phyloP scores from a whole-genome alignment of 2,329 filamentous ascomycete genomes.

The Ophiocordyceps camponoti-leonardi region DNA sequence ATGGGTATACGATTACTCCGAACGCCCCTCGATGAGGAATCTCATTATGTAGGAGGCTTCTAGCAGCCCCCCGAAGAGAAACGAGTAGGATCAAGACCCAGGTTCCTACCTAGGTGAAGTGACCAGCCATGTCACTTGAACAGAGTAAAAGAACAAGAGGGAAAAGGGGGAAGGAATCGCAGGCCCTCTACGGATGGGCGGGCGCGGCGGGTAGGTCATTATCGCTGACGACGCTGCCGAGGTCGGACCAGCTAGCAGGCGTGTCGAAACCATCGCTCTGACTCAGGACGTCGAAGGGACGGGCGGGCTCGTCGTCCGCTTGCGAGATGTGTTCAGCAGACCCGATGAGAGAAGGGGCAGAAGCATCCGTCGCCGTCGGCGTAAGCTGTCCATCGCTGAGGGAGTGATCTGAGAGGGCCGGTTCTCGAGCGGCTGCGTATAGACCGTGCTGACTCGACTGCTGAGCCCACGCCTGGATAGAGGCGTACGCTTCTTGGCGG shows the following conservation, averaged over 20 bases:
- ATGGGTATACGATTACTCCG: background rate
- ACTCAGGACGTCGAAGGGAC: constrained; percentile 38
- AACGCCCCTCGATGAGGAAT: background rate
- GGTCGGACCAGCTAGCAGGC: constrained; percentile 46
- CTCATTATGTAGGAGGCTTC: background rate
- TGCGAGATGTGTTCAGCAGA: constrained; percentile 29
- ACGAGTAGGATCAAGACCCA: background rate
- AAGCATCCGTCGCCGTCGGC: constrained; percentile 35
- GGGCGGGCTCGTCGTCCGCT: constrained; percentile 17
- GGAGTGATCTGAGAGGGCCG: constrained; percentile 28
- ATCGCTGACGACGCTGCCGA: constrained; percentile 45
- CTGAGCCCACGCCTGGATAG: constrained; percentile 49
- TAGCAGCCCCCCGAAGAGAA: background rate
- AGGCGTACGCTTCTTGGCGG: constrained; percentile 32
- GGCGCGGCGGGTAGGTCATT: constrained; percentile 20
- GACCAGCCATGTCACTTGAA: background rate
- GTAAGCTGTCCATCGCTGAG: constrained; percentile 37
- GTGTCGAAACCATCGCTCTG: constrained; percentile 42
- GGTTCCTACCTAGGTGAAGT: background rate
- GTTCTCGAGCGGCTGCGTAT: constrained; percentile 45
- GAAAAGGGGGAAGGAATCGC: background rate
- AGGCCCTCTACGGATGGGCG: constrained; percentile 11
- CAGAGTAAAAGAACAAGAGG: background rate
- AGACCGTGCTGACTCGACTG: constrained; percentile 25
- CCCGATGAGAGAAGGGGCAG: constrained; percentile 27